Conservation (phyloP, 495 filamentous ascomycete genomes). For the Neurospora sp. region DNA sequence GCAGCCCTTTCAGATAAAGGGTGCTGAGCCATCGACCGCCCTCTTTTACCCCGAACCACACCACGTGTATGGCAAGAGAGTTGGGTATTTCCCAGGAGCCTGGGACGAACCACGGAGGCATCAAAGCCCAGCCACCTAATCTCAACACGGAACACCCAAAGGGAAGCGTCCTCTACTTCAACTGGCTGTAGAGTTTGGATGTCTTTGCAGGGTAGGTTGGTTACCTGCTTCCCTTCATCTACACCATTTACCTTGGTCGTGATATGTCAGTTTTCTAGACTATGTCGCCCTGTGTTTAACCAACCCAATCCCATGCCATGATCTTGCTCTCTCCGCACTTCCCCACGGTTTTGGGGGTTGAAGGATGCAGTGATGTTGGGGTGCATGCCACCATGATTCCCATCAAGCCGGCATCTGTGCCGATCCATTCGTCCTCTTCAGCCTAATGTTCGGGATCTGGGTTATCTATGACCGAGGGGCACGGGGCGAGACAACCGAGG, state of each 20-base stretch:
- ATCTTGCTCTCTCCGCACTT: neutral
- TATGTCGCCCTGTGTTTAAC: neutral
- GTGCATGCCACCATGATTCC: neutral
- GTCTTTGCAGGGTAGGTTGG: neutral
- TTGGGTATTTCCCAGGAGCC: neutral
- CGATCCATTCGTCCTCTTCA: neutral
- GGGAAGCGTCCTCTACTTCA: neutral
- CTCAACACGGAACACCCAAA: neutral
- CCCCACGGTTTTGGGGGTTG: neutral
- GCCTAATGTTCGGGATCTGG: conserved; percentile 7
- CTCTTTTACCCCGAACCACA: neutral
- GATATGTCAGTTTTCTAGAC: neutral
- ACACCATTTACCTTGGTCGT: neutral
- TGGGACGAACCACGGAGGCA: neutral
- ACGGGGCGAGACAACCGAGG: neutral
- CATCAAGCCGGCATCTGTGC: neutral
- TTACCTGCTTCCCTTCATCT: neutral
- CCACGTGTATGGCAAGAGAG: neutral
- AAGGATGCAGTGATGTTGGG: neutral
- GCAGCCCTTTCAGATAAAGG: neutral
- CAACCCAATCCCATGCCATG: neutral
- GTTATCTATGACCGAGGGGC: conserved; percentile 7
- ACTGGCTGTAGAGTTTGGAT: neutral
- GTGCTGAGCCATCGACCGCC: neutral
- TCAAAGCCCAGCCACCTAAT: neutral